phyloP scores from a whole-genome alignment of 306 rosid genomes.

The Quercus bicolor region DNA sequence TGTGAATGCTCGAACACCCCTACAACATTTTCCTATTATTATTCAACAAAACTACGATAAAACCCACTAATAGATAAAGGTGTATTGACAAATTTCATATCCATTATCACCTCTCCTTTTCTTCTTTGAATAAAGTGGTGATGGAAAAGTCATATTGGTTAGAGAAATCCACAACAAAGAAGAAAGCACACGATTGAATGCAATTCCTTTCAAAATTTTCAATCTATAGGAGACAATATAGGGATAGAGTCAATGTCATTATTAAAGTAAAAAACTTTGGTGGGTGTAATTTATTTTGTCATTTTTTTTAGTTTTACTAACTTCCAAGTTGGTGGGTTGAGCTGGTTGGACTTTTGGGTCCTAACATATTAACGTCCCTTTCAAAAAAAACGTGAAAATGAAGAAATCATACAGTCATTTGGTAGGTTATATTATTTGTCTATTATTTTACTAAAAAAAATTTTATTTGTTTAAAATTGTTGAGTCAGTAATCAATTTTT shows the following conservation, averaged over 20 bases:
- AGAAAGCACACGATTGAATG: too few relatives aligned
- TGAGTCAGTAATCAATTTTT: rapidly evolving
- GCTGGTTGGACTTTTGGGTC: constrained; percentile 9
- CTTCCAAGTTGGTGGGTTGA: constrained; percentile 21
- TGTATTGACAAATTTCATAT: too few relatives aligned
- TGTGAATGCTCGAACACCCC: too few relatives aligned
- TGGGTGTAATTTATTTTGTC: background rate
- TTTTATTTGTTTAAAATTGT: rapidly evolving
- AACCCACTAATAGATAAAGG: too few relatives aligned
- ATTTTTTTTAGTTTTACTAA: background rate
- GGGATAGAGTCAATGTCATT: background rate
- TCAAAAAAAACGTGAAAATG: background rate
- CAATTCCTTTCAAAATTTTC: background rate
- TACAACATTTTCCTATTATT: too few relatives aligned
- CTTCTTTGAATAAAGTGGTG: too few relatives aligned
- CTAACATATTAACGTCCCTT: background rate
- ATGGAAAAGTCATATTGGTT: background rate
- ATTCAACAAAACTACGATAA: too few relatives aligned
- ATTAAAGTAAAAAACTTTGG: background rate
- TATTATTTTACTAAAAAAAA: too few relatives aligned
- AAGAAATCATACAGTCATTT: too few relatives aligned
- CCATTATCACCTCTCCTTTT: too few relatives aligned
- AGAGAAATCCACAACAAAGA: too few relatives aligned
- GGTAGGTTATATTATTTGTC: too few relatives aligned
- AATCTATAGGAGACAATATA: background rate